Conservation (phyloP, 2,329 filamentous ascomycete genomes). For the Fusarium sp. region DNA sequence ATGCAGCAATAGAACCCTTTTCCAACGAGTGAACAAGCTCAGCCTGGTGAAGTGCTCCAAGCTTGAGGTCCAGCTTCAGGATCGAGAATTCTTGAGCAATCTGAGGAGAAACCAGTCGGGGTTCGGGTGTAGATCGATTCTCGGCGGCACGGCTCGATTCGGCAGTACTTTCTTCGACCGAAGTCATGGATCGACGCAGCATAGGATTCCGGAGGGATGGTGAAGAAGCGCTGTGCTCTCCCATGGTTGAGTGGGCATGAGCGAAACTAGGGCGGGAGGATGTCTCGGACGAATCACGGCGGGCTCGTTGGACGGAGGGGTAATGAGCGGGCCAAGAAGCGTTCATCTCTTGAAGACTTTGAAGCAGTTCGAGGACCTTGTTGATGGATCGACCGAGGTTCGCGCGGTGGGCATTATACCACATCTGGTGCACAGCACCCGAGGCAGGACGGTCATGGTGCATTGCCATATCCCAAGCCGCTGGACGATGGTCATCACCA, state of each 20-base stretch:
- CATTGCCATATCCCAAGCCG: conserved; percentile 60
- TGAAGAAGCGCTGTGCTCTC: conserved; percentile 57
- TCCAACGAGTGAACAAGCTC: conserved; percentile 96
- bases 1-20: conserved; percentile 88
- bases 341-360: conserved; percentile 89
- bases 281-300: conserved; percentile 56
- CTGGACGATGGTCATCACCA: conserved; percentile 67
- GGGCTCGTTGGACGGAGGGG: conserved; percentile 80
- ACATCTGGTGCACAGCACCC: conserved; percentile 90
- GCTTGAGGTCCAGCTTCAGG: conserved; percentile 92
- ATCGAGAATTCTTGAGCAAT: conserved; percentile 97
- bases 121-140: conserved; percentile 72
- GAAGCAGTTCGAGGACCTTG: conserved; percentile 85
- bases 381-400: conserved; percentile 90
- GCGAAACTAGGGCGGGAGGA: conserved; percentile 71
- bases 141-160: conserved; percentile 83
- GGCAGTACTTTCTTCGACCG: conserved; percentile 65
- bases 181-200: conserved; percentile 79
- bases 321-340: conserved; percentile 94
- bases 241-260: conserved; percentile 72
- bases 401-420: conserved; percentile 93
- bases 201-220: conserved; percentile 60
- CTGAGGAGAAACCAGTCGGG: conserved; percentile 88
- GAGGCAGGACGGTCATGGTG: conserved; percentile 67
- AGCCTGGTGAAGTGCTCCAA: conserved; percentile 86